Base-by-base conservation (phyloP, 1,284 basidiomycete species). In the Somion occarium region DNA sequence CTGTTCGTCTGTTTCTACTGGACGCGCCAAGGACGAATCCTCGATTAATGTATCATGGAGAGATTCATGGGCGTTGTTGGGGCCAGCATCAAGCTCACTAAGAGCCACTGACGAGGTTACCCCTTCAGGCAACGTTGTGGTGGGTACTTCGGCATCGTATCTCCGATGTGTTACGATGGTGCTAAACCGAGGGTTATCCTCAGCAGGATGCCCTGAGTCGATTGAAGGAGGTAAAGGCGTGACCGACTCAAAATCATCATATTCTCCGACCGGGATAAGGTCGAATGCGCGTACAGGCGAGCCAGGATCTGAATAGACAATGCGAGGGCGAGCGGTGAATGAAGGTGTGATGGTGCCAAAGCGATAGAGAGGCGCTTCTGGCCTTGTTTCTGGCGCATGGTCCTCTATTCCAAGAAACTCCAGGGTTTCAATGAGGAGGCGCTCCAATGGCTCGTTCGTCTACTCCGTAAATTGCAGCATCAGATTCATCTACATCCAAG, bases 401-500 rank as follows among this genome's bases (percentile, higher is more conserved):
- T n/a, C n/a, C n/a, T 43, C 11, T 13, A 24, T 5, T 11, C 20
- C 42, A 43, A 22, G 22, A 9, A 13, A 23, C n/a, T 43, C 42
- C 4, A 43, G 18, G 42, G 25, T 26, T 27, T 27, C 44, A 22
- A 15, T 12, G 11, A 44, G n/a, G 3, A 46, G 30, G n/a, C 15
- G 19, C 18, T n/a, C 20, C 19, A 22, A 23, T 3, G 42, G 23
- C 13, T 23, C 20, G 24, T 24, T 11, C 5, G 13, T 43, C 42
- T 43, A 43, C 42, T 44, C 42, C 39, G 41, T 37, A 15, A 48
- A 39, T 15, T 26, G 48, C 39, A 22, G 34, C 13, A 50, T 50
- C 27, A 50, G 48, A 50, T 50, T 44, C 23, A 50, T 50, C 48
- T 50, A 50, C 20, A 46, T 42, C 39, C 39, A 42, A 42, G 7